Base-by-base conservation (phyloP, 2,329 filamentous ascomycete species). In the Trichoderma pleuroti region DNA sequence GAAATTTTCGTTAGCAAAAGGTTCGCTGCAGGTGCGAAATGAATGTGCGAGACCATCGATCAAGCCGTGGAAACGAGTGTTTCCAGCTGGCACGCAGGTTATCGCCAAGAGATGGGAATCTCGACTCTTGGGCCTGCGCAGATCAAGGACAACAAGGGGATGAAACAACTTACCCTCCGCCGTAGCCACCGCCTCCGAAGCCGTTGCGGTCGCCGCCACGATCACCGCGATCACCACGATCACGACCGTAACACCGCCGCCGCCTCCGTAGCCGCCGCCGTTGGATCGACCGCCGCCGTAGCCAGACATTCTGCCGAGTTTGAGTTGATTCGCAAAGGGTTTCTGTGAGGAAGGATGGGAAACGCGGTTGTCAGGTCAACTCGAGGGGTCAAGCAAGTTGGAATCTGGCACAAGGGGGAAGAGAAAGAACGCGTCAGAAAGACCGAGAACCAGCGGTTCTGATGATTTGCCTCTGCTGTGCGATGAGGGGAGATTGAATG, bases 131-230 rank as follows among this genome's bases (percentile, higher is more conserved):
- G 14, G n/a, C 21, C 52, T 39, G 36, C 46, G 65, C 36, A 49
- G 16, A 11, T 10, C 42, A 34, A 21, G 14, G 18, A 59, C 18
- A 34, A 18, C 18, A 24, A 59, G n/a, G 24, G n/a, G 30, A 61
- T 39, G 10, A 32, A 68, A 56, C 60, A 59, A 59, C 81, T 81
- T 75, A 82, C 81, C 81, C 81, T 75, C 80, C 79, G 72, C 80
- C 80, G 65, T 74, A 77, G 63, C 78, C 78, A 70, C 77, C 77
- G 72, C 77, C 76, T 73, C 81, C 82, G 54, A 77, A 79, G 70
- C 80, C 80, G 73, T 81, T 81, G 74, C 80, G 78, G 71, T 81
- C 81, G 81, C 86, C 85, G 78, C 85, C 85, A 30, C 56, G 85
- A 76, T 81, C 80, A 76, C 77, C 83, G 70, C 85, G 85, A 76